A percentile compares a stretch with the other conserved stretches of the same genome.
Conservation (phyloP, 345 rosid genomes). For the Citrus unshiu region DNA sequence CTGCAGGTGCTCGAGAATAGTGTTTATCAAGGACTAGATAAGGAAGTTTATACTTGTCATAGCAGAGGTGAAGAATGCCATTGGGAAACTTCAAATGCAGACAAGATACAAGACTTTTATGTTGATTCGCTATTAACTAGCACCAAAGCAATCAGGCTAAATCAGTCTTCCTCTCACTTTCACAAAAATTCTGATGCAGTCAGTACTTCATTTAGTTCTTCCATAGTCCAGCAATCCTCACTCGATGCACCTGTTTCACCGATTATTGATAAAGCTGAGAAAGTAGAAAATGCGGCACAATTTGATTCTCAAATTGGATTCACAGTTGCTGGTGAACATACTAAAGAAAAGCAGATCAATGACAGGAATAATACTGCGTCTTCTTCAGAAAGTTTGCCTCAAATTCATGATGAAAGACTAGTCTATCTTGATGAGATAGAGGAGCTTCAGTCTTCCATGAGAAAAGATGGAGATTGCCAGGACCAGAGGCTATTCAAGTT, state of each 20-base stretch:
- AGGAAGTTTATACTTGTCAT: not conserved
- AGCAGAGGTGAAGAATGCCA: not conserved
- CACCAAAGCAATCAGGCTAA: not conserved
- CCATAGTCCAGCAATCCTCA: constrained; percentile 29
- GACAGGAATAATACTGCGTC: constrained; percentile 13
- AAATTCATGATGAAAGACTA: constrained; percentile 27
- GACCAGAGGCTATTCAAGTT: constrained; percentile 63
- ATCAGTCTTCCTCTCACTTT: not conserved
- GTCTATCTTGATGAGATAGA: constrained; percentile 52
- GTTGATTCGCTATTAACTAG: constrained; percentile 15
- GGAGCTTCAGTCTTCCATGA: constrained; percentile 36
- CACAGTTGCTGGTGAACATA: not conserved
- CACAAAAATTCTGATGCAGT: constrained; percentile 13
- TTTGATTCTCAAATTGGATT: not conserved
- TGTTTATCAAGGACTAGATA: constrained; percentile 1
- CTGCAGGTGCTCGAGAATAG: constrained; percentile 24
- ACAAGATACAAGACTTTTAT: constrained; percentile 9
- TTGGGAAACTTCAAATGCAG: constrained; percentile 12
- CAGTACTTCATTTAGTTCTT: constrained; percentile 23
- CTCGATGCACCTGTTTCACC: constrained; percentile 17
- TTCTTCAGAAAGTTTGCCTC: constrained; percentile 40
- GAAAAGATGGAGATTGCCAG: constrained; percentile 27
- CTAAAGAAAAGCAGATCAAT: constrained; percentile 11
- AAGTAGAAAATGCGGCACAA: not conserved
- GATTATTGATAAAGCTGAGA: not conserved